phyloP scores from a whole-genome alignment of 2,329 filamentous ascomycete genomes.

The Cladophialophora exuberans region DNA sequence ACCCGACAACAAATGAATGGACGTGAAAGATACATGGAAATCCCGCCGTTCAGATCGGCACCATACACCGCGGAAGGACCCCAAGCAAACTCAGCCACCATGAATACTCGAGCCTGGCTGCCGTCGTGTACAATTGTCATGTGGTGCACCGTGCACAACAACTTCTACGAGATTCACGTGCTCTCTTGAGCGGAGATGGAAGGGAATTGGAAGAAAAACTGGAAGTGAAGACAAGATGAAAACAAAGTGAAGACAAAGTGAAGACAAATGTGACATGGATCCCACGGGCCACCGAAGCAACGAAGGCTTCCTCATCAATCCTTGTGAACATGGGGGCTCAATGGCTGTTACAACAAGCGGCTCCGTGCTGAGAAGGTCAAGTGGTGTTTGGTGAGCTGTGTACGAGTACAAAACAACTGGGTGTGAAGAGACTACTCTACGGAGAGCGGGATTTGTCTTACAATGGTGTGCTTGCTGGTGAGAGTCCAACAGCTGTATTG shows the following conservation, averaged over 20 bases:
- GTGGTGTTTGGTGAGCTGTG: too few relatives aligned
- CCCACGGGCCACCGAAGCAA: neutral
- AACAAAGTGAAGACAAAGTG: too few relatives aligned
- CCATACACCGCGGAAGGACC: constrained; percentile 26
- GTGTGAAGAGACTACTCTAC: neutral
- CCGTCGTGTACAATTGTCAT: constrained; percentile 27
- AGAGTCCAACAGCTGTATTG: constrained; percentile 1
- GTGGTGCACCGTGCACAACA: constrained; percentile 28
- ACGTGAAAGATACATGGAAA: constrained; percentile 28
- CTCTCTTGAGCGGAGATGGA: constrained; percentile 17
- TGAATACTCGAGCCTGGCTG: constrained; percentile 24
- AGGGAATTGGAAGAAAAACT: too few relatives aligned
- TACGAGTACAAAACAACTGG: too few relatives aligned
- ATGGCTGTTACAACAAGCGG: neutral
- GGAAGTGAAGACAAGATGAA: neutral
- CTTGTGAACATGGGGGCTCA: neutral
- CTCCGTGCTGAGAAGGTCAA: neutral
- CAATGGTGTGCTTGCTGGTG: constrained; percentile 1
- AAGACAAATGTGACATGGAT: too few relatives aligned
- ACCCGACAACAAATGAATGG: too few relatives aligned
- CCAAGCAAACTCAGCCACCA: constrained; percentile 4
- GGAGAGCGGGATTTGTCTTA: neutral
- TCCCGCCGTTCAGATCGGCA: constrained; percentile 27
- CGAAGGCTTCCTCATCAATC: too few relatives aligned
- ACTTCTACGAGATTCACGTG: constrained; percentile 28